Base-by-base conservation (phyloP, 768 basidiomycete species). In the Hypholoma sublateritium region DNA sequence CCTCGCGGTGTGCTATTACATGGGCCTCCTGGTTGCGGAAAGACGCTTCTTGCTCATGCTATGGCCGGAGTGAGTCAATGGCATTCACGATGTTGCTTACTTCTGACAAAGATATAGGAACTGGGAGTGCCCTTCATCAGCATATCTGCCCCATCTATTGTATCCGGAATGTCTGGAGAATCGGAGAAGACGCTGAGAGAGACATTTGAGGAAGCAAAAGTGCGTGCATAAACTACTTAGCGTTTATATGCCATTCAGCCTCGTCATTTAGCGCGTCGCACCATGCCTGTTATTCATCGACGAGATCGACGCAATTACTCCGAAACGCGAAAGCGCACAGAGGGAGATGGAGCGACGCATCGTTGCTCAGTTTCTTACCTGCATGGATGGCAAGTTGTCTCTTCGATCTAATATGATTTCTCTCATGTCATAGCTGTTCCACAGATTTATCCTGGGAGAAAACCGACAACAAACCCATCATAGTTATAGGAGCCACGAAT, bases 91-190 rank as follows among this genome's bases (percentile, higher is more conserved):
- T 32, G 5, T 39, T 12, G 25, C 3, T 25, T 34, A 19, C 5
- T 52, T 39, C 59, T 50, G 3, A 8, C 8, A 34, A 22, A 11
- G 6, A 14, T 34, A 8, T 53, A 12, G n/a, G 95, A 98, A 77
- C 80, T 98, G 3, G 89, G 87, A 2, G 79, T 96, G 1, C 95
- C 96, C 0, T 98, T 99, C 67, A 95, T 99, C 61, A 91, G 77
- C 50, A 87, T 99, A 58, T 96, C 96, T 3, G 96, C 96, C 0
- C 97, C 97, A 0, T 93, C 92, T 0, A 89, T 99, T 57, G 94
- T 99, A 7, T 95, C 92, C 2, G 96, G 97, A 1, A 97, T 98
- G 94, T 97, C 94, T 0, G 97, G 97, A 45, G 97, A 99, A 71
- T 95, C 93, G 0, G 97, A 99, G 69, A 98, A 96, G 77, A 95